These are phyloP conservation scores for Trichoderma atrobrunneum DNA, from an alignment of 2,329 filamentous ascomycete species.

Conservation along the genomic window DNA sequence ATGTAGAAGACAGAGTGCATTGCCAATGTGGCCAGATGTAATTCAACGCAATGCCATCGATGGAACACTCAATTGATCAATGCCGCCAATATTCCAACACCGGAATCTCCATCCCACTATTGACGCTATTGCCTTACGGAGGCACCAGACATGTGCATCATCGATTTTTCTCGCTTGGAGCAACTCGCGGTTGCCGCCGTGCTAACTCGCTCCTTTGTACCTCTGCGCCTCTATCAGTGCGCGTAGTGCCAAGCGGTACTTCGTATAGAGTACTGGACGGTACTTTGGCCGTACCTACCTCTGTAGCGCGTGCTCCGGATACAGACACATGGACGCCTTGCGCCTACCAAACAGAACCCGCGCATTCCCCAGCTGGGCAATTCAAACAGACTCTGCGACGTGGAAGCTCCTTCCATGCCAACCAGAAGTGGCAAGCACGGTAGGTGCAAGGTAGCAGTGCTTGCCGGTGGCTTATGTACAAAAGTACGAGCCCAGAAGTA, in stretches of 20 bases:
- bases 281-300: too few species aligned
- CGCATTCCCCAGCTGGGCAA: not conserved
- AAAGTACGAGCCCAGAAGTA: not conserved
- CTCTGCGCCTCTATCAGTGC: not conserved
- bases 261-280: not conserved
- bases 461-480: not conserved
- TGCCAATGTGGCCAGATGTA: not conserved
- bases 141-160: not conserved
- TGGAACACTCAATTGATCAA: not conserved
- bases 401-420: conserved; percentile 13
- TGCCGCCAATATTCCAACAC: not conserved
- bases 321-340: not conserved
- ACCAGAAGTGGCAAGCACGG: conserved; percentile 2
- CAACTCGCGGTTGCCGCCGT: not conserved
- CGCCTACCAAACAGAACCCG: not conserved
- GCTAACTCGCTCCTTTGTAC: not conserved
- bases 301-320: not conserved
- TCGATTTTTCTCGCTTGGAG: not conserved
- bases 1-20: not conserved
- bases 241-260: not conserved
- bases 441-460: not conserved
- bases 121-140: not conserved
- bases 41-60: not conserved
- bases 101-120: not conserved
- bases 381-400: not conserved